Evolutionary conservation across 2,329 filamentous ascomycete species (phyloP), one percentile per base, ranked within the genome.

Genomic region (Aureobasidium subglaciale): DNA sequence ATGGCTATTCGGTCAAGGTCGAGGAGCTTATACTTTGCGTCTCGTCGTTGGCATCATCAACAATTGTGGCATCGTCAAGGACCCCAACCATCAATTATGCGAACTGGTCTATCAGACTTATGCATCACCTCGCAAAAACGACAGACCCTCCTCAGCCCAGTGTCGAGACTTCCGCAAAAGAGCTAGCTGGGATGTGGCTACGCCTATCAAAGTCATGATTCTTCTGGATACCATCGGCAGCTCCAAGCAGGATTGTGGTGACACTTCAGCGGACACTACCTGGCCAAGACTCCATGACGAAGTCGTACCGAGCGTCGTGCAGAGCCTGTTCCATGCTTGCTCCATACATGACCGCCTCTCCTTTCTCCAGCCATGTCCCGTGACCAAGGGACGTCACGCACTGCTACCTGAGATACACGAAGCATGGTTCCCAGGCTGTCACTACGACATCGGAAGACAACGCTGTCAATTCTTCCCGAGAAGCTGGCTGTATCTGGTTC

Each of bases 1-100:
- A 1, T 74, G 69, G 62, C 59, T 75, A 4, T 74, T 69, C 35
- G 72, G 71, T 15, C 72, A 71, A 56, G 69, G 69, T 34, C 66
- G 70, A 37, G 72, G 72, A 18, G 70, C 71, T 1, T 73, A 66
- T 62, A 66, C 73, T 4, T 65, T 71, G 6, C 65, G 71, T 3
- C 70, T 69, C 5, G 71, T 74, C 1, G 67, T 70, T 18, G 69
- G 70, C 5, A 61, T 74, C 24, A 64, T 75, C 4, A 65, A 72
- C 57, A 62, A 68, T 20, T 64, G 69, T 59, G 64, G 65, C 35
- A 64, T 61, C 15, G 8, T 48, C 30, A 55, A 35, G 9, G 11
- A 25, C 13, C 29, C 50, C 9, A 42, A 8, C 13, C 13, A 35
- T 6, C 38, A 55, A 13, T 58, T 70, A 2, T 69, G 67, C 49